These are phyloP conservation scores for Phycomyces nitens DNA, from an alignment of 192 early-diverging fungal species.

Conservation along the genomic window DNA sequence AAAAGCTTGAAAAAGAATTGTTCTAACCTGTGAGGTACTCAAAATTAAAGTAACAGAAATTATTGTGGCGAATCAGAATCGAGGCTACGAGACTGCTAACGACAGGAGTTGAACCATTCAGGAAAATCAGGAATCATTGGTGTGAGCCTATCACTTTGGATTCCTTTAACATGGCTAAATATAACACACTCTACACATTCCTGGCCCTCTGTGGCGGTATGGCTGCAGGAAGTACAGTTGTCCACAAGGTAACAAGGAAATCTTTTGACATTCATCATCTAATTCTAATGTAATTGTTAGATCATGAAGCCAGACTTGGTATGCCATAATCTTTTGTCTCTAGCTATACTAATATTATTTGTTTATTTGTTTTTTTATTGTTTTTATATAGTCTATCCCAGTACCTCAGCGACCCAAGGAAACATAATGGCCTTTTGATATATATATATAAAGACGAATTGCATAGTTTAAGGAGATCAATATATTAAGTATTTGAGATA, in stretches of 20 bases:
- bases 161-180: conserved; percentile 3
- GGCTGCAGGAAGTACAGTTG: conserved; percentile 21
- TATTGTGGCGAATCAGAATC: too few species aligned
- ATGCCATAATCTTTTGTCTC: neutral
- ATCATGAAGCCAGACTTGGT: conserved; percentile 16
- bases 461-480: neutral
- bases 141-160: neutral
- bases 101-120: too few species aligned
- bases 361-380: neutral
- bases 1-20: too few species aligned
- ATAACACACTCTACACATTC: conserved; percentile 17
- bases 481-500: neutral
- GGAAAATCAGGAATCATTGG: too few species aligned
- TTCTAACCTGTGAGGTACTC: too few species aligned
- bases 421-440: neutral
- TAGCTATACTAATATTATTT: neutral
- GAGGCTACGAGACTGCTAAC: too few species aligned
- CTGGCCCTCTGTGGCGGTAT: conserved; percentile 19
- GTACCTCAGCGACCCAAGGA: neutral
- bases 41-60: too few species aligned
- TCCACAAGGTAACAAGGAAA: conserved; percentile 15
- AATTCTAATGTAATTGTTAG: neutral
- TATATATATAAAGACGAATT: neutral
- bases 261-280: neutral
- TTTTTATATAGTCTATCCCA: neutral